Evolutionary conservation across 306 rosid species (phyloP).

Genomic region (Macrotyloma uniflorum): DNA sequence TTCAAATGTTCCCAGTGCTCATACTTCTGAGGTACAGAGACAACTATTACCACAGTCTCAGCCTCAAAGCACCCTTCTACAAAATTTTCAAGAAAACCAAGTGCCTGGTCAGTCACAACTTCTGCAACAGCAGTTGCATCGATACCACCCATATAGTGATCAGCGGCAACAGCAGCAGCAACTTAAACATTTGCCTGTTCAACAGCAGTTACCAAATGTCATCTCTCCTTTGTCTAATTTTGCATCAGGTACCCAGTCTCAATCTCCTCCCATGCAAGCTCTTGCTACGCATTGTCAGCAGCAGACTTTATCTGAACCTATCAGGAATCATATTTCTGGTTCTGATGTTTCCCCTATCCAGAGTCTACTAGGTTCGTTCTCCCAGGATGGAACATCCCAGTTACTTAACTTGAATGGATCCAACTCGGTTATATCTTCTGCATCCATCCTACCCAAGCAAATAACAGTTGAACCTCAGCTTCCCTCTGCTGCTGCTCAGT

Average conservation of each 20-base stretch:
- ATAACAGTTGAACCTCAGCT: conserved; percentile 62
- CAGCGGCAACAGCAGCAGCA: conserved; percentile 55
- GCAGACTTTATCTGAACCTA: conserved; percentile 65
- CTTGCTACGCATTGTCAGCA: conserved; percentile 67
- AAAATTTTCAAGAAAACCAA: conserved; percentile 61
- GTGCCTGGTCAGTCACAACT: conserved; percentile 47
- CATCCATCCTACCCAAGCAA: conserved; percentile 69
- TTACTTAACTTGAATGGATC: conserved; percentile 56
- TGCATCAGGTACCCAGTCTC: conserved; percentile 62
- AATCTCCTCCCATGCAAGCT: conserved; percentile 65
- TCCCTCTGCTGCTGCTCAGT: conserved; percentile 67
- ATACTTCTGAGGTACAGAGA: conserved; percentile 63
- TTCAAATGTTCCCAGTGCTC: conserved; percentile 58
- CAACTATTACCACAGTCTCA: conserved; percentile 78
- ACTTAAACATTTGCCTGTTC: conserved; percentile 57
- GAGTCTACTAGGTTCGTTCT: conserved; percentile 68
- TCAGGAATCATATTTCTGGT: conserved; percentile 57
- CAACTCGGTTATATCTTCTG: conserved; percentile 52
- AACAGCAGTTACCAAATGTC: conserved; percentile 64
- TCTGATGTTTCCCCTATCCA: conserved; percentile 72
- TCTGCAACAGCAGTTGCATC: conserved; percentile 69
- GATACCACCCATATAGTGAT: conserved; percentile 62
- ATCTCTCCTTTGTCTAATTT: conserved; percentile 68
- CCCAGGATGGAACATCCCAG: conserved; percentile 71
- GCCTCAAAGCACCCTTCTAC: conserved; percentile 60